phyloP scores from a whole-genome alignment of 768 basidiomycete genomes.

The Scleroderma citrinum region DNA sequence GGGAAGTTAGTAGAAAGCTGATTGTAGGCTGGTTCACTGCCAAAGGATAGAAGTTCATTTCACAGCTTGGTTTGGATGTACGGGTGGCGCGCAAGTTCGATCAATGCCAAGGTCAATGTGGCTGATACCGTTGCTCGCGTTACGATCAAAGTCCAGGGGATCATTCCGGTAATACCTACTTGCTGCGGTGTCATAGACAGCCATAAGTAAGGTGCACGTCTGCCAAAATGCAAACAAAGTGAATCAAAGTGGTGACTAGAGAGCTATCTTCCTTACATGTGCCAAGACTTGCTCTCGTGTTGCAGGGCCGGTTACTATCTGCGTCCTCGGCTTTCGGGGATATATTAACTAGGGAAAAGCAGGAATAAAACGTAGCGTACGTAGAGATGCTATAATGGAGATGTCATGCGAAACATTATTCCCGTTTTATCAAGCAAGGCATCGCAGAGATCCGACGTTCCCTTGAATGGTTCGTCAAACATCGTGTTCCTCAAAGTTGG shows the following conservation, averaged over 20 bases:
- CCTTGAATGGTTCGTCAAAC: too few species aligned
- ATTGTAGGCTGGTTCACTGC: slow-evolving; percentile 47
- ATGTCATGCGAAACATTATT: too few species aligned
- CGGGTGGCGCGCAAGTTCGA: slow-evolving; percentile 43
- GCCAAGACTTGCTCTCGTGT: slow-evolving; percentile 25
- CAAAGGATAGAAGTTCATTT: slow-evolving; percentile 41
- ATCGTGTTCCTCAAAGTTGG: too few species aligned
- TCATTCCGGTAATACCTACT: slow-evolving; percentile 2
- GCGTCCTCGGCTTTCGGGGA: slow-evolving; percentile 30
- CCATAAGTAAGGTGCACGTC: slow-evolving; percentile 14
- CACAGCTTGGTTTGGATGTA: slow-evolving; percentile 44
- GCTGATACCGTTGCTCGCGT: too few species aligned
- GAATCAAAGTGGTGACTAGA: not conserved
- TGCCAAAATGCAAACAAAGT: slow-evolving; percentile 1
- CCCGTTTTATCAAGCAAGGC: too few species aligned
- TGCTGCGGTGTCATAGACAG: slow-evolving; percentile 19
- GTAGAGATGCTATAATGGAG: too few species aligned
- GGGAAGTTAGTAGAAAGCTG: slow-evolving; percentile 44
- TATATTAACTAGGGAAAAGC: too few species aligned
- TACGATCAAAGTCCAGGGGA: not conserved
- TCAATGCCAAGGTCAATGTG: slow-evolving; percentile 47
- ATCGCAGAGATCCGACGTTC: too few species aligned
- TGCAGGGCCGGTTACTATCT: slow-evolving; percentile 17
- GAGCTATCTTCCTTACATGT: slow-evolving; percentile 12
- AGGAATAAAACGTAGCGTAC: too few species aligned